A percentile compares a stretch with the other conserved stretches of the same genome.
Evolutionary conservation across 768 basidiomycete genomes (phyloP).

Genomic region (Clitopilus hobsonii): DNA sequence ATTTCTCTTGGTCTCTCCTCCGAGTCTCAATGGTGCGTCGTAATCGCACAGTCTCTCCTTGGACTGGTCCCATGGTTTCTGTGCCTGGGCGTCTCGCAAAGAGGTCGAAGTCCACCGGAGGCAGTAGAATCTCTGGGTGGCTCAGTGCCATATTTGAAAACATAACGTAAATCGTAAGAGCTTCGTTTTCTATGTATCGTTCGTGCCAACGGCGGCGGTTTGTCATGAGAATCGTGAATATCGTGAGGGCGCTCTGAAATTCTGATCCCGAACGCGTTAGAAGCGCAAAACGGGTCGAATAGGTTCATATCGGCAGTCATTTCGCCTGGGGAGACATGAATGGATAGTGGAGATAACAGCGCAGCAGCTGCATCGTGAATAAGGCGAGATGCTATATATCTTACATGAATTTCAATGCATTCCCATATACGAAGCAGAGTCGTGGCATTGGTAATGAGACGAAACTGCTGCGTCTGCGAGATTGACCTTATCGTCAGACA

Average conservation of each 20-base stretch:
- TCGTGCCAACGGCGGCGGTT: no score
- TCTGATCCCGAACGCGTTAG: no score
- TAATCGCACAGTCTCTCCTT: background rate
- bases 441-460: background rate
- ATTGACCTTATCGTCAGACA: background rate
- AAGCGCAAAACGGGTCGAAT: no score
- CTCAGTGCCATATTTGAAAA: conserved; percentile 14
- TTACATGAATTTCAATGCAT: no score
- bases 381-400: no score
- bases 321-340: background rate
- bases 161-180: conserved; percentile 25
- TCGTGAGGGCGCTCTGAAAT: no score
- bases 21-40: background rate
- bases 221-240: no score
- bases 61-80: background rate
- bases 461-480: no score
- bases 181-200: conserved; percentile 30
- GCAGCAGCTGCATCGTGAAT: no score
- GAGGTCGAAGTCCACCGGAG: background rate
- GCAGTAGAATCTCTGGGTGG: background rate
- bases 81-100: background rate
- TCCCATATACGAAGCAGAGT: no score
- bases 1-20: background rate
- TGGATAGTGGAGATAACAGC: background rate
- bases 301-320: background rate